A percentile compares a stretch with the other conserved stretches of the same genome.
phyloP scores from a whole-genome alignment of 768 basidiomycete species.

The Cystofilobasidium ferigula region DNA sequence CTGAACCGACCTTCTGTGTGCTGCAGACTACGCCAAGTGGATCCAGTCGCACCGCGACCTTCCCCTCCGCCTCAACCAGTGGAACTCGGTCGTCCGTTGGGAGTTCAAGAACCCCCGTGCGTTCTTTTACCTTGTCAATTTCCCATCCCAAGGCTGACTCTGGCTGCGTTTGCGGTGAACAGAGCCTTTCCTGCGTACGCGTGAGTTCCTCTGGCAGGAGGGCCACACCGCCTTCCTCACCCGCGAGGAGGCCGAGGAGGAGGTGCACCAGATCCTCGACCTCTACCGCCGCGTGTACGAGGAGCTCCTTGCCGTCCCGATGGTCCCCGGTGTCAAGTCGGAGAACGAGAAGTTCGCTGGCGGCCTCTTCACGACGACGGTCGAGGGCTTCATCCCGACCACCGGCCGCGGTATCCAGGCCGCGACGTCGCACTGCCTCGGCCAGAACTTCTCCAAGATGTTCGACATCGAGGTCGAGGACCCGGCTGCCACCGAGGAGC shows the following conservation, averaged over 20 bases:
- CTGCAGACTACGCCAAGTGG: conserved; percentile 97
- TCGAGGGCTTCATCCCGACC: conserved; percentile 95
- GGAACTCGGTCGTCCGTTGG: conserved; percentile 99
- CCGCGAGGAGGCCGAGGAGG: conserved; percentile 75
- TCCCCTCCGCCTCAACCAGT: conserved; percentile 92
- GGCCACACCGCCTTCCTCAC: conserved; percentile 92
- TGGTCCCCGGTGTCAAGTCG: conserved; percentile 91
- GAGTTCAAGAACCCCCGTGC: conserved; percentile 97
- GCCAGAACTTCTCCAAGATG: conserved; percentile 98
- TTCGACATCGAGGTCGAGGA: conserved; percentile 97
- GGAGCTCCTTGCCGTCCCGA: conserved; percentile 92
- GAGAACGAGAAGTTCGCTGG: conserved; percentile 99
- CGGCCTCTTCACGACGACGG: conserved; percentile 91
- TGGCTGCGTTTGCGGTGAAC: no score
- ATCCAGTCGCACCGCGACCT: conserved; percentile 94
- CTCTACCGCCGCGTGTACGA: conserved; percentile 92
- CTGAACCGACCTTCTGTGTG: neutral
- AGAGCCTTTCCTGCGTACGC: conserved; percentile 97
- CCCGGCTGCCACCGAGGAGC: conserved; percentile 50
- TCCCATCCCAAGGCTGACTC: neutral
- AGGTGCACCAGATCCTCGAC: conserved; percentile 88
- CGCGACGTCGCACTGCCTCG: conserved; percentile 94
- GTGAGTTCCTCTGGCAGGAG: conserved; percentile 99
- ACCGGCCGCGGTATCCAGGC: conserved; percentile 95
- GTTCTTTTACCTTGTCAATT: conserved; percentile 33